Percentiles rank a stretch among this genome's conserved stretches.
Conservation (phyloP, 1,284 basidiomycete genomes). For the Ustilago sp. region DNA sequence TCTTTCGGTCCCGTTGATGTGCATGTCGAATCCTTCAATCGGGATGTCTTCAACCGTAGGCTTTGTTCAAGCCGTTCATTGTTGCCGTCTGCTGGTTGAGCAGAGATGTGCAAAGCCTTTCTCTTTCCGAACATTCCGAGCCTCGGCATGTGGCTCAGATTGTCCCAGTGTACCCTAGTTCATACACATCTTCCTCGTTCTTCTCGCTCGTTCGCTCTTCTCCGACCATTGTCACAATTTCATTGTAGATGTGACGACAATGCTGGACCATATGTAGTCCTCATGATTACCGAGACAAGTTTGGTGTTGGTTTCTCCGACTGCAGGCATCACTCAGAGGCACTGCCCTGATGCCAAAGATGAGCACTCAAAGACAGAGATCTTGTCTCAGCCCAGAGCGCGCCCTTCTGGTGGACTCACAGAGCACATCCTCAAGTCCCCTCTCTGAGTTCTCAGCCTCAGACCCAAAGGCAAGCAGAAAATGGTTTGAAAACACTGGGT, state of each 20-base stretch:
- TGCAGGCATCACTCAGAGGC: not conserved
- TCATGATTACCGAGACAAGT: not conserved
- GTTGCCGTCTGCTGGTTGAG: not conserved
- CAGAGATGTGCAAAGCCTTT: not conserved
- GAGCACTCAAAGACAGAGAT: not conserved
- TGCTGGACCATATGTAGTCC: not conserved
- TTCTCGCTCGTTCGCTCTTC: not conserved
- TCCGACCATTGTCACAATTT: not conserved
- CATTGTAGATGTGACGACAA: not conserved
- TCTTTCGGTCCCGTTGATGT: not conserved
- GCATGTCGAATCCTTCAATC: not conserved
- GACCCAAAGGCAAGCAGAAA: constrained; percentile 1
- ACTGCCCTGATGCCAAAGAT: not conserved
- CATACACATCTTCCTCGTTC: not conserved
- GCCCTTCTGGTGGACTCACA: not conserved
- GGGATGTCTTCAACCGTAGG: too few relatives aligned
- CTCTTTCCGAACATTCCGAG: not conserved
- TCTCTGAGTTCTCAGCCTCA: not conserved
- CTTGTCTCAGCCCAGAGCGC: not conserved
- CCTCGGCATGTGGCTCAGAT: not conserved
- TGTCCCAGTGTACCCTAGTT: not conserved
- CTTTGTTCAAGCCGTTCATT: not conserved
- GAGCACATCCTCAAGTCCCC: too few relatives aligned
- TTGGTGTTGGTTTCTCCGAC: not conserved
- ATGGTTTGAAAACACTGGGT: constrained; percentile 19